Evolutionary conservation across 495 filamentous ascomycete species (phyloP), one percentile per base, ranked within the genome.

Genomic region (Aspergillus nidulans): DNA sequence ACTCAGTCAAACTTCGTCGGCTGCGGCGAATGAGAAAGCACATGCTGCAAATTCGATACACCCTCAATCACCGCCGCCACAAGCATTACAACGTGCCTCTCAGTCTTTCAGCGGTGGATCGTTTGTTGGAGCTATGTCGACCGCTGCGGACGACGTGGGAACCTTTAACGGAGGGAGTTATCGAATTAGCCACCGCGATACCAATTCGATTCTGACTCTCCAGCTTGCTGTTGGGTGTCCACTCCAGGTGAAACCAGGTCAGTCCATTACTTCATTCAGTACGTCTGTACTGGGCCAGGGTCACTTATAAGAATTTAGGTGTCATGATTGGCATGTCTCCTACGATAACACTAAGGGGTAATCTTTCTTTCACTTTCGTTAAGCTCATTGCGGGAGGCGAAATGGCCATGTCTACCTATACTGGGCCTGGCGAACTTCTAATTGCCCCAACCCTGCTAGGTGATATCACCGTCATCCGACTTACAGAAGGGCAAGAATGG

Each of bases 91-190:
- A 0, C 50, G 61, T 5, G 51, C 49, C 3, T 28, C 53, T 0
- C 63, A 63, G 36, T 62, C 62, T 20, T 56, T 69, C 10, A 60
- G 65, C 46, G 62, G 45, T 28, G 25, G 16, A n/a, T 12, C 21
- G 66, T 49, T 69, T 67, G 25, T 30, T 3, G 57, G 57, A 18
- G 52, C 52, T 13, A 58, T 57, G 44, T 65, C 69, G 0, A 60
- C 67, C 1, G 57, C 63, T 0, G 42, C 56, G 6, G 94, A 97
- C 68, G 89, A 94, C 49, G 77, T 92, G 12, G 94, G 94, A 3
- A 95, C 87, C 0, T 97, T 98, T 78, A 97, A 97, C 72, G 94
- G 94, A 10, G 94, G 94, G 8, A 91, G 85, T 58, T 98, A 92
- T 65, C 77, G 95, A 19, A 90, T 98, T 69, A 94, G 90, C 60